Percentiles rank a stretch among this genome's conserved stretches.
These are phyloP conservation scores for Fusarium goolgardi DNA, from an alignment of 2,329 filamentous ascomycete species.

Conservation along the genomic window DNA sequence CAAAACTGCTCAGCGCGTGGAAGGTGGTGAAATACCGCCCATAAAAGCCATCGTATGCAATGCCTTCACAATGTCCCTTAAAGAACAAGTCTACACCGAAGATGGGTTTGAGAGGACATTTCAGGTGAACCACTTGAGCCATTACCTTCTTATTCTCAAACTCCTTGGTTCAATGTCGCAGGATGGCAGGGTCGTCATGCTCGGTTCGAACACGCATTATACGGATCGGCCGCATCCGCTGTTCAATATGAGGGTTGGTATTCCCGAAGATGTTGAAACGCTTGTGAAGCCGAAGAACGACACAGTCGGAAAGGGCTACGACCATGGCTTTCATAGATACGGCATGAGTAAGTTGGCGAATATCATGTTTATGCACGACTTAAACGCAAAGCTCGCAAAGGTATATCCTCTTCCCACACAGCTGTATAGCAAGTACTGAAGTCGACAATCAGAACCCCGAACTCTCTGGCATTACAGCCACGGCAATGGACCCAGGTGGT, in stretches of 20 bases:
- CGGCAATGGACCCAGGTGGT: constrained; percentile 42
- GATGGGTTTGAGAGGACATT: constrained; percentile 39
- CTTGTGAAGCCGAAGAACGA: constrained; percentile 20
- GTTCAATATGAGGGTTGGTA: constrained; percentile 16
- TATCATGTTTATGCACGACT: constrained; percentile 45
- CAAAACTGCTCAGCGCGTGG: neutral
- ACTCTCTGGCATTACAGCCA: constrained; percentile 36
- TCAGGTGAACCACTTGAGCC: constrained; percentile 37
- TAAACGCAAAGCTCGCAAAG: constrained; percentile 30
- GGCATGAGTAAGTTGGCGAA: constrained; percentile 40
- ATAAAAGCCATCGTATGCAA: constrained; percentile 41
- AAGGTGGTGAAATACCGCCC: constrained; percentile 13
- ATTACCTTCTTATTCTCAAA: constrained; percentile 40
- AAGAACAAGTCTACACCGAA: constrained; percentile 12
- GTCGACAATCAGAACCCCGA: constrained; percentile 15
- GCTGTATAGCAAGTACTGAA: neutral
- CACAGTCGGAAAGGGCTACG: constrained; percentile 24
- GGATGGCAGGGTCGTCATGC: constrained; percentile 29
- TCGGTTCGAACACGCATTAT: constrained; percentile 32
- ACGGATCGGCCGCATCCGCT: constrained; percentile 29
- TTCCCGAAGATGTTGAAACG: constrained; percentile 19
- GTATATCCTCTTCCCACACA: neutral
- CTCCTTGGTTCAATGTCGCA: constrained; percentile 31
- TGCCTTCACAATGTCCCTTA: constrained; percentile 32
- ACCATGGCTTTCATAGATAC: constrained; percentile 43